A percentile compares a stretch with the other conserved stretches of the same genome.
Conservation (phyloP, 1,139 yeast species). For the Blastobotrys arbuscula region DNA sequence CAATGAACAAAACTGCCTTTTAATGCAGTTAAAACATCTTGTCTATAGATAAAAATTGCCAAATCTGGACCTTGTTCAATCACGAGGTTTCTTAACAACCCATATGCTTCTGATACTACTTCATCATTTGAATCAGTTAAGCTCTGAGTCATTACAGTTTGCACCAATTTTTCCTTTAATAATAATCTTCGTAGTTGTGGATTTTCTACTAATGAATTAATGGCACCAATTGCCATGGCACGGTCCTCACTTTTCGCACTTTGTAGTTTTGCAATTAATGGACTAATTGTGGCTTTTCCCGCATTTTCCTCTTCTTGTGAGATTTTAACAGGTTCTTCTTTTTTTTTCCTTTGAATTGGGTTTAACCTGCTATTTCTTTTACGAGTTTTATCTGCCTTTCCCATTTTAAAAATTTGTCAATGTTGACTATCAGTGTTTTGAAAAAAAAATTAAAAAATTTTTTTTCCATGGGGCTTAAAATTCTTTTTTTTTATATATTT, state of each 20-base stretch:
- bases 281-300: conserved; percentile 54
- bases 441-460: background rate
- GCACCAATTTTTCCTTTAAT: conserved; percentile 65
- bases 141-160: conserved; percentile 56
- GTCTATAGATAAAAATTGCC: conserved; percentile 69
- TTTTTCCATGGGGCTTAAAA: conserved; percentile 4
- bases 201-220: conserved; percentile 68
- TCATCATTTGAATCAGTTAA: conserved; percentile 67
- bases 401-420: conserved; percentile 3
- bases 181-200: conserved; percentile 53
- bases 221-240: conserved; percentile 70
- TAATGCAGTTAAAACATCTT: conserved; percentile 63
- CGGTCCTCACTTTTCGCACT: conserved; percentile 66
- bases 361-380: background rate
- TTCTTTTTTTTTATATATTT: background rate
- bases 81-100: conserved; percentile 70
- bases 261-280: conserved; percentile 59
- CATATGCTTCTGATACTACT: conserved; percentile 72
- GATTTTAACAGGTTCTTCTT: conserved; percentile 26
- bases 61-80: conserved; percentile 89
- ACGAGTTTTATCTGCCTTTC: conserved; percentile 7
- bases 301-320: conserved; percentile 43
- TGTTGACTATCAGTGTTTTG: background rate
- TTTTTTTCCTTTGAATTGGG: conserved; percentile 22
- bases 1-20: conserved; percentile 39